Percentiles rank a stretch among this genome's conserved stretches.
These are phyloP conservation scores for Harrya chromipes DNA, from an alignment of 768 basidiomycete species.

Conservation along the genomic window DNA sequence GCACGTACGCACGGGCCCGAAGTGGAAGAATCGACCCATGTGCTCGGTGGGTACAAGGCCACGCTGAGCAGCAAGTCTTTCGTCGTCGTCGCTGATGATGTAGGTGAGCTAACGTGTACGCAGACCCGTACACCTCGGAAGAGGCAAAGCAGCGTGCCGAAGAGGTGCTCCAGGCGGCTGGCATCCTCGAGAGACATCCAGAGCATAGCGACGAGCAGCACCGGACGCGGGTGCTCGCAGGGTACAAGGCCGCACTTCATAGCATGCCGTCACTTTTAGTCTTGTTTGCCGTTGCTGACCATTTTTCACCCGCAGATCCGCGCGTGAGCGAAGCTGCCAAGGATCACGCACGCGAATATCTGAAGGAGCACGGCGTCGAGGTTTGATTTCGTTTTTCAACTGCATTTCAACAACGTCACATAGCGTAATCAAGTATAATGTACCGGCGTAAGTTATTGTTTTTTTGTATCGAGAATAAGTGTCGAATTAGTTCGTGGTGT, in stretches of 20 bases:
- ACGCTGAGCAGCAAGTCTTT: constrained; percentile 39
- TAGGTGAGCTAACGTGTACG: neutral
- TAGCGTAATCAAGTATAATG: too few relatives aligned
- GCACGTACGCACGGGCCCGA: neutral
- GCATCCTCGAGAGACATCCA: constrained; percentile 32
- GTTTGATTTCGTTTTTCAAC: neutral
- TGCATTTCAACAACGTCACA: too few relatives aligned
- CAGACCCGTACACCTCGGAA: constrained; percentile 45
- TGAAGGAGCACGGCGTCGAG: constrained; percentile 30
- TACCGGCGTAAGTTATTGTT: too few relatives aligned
- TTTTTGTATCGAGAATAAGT: neutral
- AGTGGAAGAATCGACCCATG: constrained; percentile 13
- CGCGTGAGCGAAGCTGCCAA: constrained; percentile 49
- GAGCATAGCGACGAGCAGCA: constrained; percentile 39
- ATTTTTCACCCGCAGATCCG: constrained; percentile 33
- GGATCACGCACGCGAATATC: constrained; percentile 42
- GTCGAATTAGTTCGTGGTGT: neutral
- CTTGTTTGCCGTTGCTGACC: neutral
- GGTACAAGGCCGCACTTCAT: constrained; percentile 53
- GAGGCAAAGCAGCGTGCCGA: constrained; percentile 53
- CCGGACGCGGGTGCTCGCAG: constrained; percentile 45
- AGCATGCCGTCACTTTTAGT: constrained; percentile 33
- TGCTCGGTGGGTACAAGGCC: constrained; percentile 49
- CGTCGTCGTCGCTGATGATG: neutral
- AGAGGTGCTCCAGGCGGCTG: constrained; percentile 49